phyloP scores from a whole-genome alignment of 495 filamentous ascomycete species.

The Xylaria acuta region DNA sequence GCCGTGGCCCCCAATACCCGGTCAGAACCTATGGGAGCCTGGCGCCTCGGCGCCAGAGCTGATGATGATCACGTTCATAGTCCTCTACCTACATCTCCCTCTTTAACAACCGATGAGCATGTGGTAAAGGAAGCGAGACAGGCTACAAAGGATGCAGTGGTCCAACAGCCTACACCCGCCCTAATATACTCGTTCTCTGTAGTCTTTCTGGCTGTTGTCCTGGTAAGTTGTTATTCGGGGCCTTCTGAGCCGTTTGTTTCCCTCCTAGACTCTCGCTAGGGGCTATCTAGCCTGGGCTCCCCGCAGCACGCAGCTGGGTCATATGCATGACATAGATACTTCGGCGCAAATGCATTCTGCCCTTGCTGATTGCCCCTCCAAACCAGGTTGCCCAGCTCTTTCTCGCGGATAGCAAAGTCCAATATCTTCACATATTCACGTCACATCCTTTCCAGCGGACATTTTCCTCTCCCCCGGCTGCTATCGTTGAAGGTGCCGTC shows the following conservation, averaged over 20 bases:
- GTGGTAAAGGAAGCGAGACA: slow-evolving; percentile 1
- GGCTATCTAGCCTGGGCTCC: slow-evolving; percentile 24
- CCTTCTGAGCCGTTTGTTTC: slow-evolving; percentile 21
- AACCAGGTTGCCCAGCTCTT: slow-evolving; percentile 38
- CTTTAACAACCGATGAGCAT: slow-evolving; percentile 9
- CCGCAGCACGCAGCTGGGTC: slow-evolving; percentile 30
- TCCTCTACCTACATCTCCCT: slow-evolving; percentile 21
- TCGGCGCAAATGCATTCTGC: slow-evolving; percentile 33
- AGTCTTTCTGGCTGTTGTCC: slow-evolving; percentile 49
- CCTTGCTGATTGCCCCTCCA: slow-evolving; percentile 37
- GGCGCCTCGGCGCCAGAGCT: slow-evolving; percentile 43
- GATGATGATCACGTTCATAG: slow-evolving; percentile 27
- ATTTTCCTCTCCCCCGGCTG: slow-evolving; percentile 51
- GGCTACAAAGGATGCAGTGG: slow-evolving; percentile 18
- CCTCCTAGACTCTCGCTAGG: slow-evolving; percentile 19
- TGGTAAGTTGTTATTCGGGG: slow-evolving; percentile 48
- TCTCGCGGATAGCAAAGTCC: slow-evolving; percentile 43
- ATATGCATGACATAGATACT: slow-evolving; percentile 28
- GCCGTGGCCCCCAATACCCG: slow-evolving; percentile 39
- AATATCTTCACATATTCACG: slow-evolving; percentile 45
- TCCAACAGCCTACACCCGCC: slow-evolving; percentile 28
- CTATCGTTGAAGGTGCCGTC: slow-evolving; percentile 43
- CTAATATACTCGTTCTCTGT: slow-evolving; percentile 49
- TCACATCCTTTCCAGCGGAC: slow-evolving; percentile 42
- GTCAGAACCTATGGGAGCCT: slow-evolving; percentile 34